phyloP scores from a whole-genome alignment of 352 stramenopile genomes.

The Phytophthora pisi region DNA sequence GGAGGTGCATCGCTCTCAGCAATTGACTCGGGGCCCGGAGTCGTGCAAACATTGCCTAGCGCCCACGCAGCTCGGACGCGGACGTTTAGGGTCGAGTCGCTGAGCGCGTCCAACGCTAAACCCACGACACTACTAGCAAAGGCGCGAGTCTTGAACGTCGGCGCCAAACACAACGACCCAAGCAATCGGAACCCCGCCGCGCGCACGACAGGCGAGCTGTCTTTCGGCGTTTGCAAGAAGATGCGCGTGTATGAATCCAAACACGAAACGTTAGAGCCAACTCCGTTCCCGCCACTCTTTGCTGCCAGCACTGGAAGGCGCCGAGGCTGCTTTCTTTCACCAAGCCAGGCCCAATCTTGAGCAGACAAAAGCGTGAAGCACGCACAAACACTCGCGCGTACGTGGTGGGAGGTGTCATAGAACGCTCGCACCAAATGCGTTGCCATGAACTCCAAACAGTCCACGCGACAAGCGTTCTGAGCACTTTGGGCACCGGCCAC shows the following conservation, averaged over 20 bases:
- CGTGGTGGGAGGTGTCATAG: conserved; percentile 85
- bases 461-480: conserved; percentile 34
- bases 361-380: conserved; percentile 84
- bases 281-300: conserved; percentile 40
- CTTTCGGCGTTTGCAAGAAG: conserved; percentile 78
- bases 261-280: conserved; percentile 36
- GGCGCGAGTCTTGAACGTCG: conserved; percentile 75
- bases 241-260: conserved; percentile 74
- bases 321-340: conserved; percentile 49
- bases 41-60: conserved; percentile 87
- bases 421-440: conserved; percentile 84
- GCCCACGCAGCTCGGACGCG: conserved; percentile 84
- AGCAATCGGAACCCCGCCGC: conserved; percentile 81
- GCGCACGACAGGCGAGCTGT: conserved; percentile 82
- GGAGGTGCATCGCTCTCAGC: conserved; percentile 10
- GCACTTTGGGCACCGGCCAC: neutral
- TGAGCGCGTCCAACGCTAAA: conserved; percentile 66
- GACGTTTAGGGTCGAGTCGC: conserved; percentile 85
- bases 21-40: conserved; percentile 63
- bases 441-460: conserved; percentile 79
- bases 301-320: conserved; percentile 37
- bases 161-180: conserved; percentile 72
- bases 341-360: conserved; percentile 67
- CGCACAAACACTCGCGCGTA: conserved; percentile 84
- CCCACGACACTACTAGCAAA: conserved; percentile 70